These are phyloP conservation scores for Fusarium sp. DNA, from an alignment of 2,329 filamentous ascomycete genomes.

Conservation along the genomic window DNA sequence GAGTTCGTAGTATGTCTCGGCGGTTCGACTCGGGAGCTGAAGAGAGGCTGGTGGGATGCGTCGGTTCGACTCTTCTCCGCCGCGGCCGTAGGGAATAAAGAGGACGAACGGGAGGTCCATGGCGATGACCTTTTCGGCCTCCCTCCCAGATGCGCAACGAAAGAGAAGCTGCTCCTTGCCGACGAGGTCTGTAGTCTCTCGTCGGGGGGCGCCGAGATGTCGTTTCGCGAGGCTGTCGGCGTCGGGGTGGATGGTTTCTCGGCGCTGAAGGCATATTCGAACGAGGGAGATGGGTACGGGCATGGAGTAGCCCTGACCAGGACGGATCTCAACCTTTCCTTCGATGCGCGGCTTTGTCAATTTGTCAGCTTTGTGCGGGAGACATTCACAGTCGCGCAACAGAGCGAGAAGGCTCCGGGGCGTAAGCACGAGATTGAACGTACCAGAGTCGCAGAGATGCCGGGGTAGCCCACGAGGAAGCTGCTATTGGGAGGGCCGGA, in stretches of 20 bases:
- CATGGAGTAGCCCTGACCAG: conserved; percentile 84
- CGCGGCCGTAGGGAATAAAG: conserved; percentile 94
- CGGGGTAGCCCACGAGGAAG: conserved; percentile 96
- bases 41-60: conserved; percentile 93
- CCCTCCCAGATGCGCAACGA: conserved; percentile 83
- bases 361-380: conserved; percentile 30
- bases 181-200: conserved; percentile 91
- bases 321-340: conserved; percentile 96
- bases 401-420: background rate
- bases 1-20: conserved; percentile 96
- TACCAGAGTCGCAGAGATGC: conserved; percentile 97
- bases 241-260: conserved; percentile 96
- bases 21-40: conserved; percentile 90
- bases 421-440: conserved; percentile 54
- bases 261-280: conserved; percentile 90
- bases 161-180: conserved; percentile 96
- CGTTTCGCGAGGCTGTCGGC: conserved; percentile 95
- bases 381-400: conserved; percentile 16
- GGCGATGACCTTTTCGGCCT: conserved; percentile 87
- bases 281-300: conserved; percentile 93
- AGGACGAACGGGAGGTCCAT: conserved; percentile 99
- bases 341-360: conserved; percentile 86
- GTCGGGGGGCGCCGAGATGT: conserved; percentile 87
- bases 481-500: conserved; percentile 97
- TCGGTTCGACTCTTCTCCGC: conserved; percentile 88